Conservation (phyloP, 345 rosid species). For the Arabis hirsuta region DNA sequence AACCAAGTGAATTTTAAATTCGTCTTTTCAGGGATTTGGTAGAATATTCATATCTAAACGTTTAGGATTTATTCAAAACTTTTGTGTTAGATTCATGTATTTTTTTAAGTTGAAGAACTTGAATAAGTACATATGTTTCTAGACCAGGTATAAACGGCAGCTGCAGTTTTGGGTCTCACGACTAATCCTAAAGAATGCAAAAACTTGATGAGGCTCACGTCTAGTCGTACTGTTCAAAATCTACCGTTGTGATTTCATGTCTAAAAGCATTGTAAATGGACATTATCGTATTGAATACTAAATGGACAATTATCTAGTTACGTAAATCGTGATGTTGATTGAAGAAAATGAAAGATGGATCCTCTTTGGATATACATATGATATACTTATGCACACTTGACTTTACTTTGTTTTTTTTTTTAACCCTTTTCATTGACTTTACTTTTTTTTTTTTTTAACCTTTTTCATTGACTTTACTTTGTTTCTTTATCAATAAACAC, state of each 20-base stretch:
- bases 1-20: neutral
- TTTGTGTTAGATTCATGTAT: neutral
- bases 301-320: neutral
- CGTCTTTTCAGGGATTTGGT: neutral
- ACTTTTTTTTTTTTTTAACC: too few species aligned
- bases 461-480: neutral
- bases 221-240: constrained; percentile 1
- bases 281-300: neutral
- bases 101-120: neutral
- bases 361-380: neutral
- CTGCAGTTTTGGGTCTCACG: constrained; percentile 20
- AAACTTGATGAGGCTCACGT: constrained; percentile 7
- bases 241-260: neutral
- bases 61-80: neutral
- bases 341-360: constrained; percentile 23
- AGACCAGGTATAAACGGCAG: constrained; percentile 3
- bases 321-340: neutral
- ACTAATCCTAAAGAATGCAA: neutral
- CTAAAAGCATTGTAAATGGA: constrained; percentile 1
- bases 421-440: too few species aligned
- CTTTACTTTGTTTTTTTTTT: too few species aligned
- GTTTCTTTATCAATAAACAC: neutral
- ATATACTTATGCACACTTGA: too few species aligned
- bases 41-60: neutral
- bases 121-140: neutral